Evolutionary conservation across 2,329 filamentous ascomycete species (phyloP).

Genomic region (Fusarium concolor): DNA sequence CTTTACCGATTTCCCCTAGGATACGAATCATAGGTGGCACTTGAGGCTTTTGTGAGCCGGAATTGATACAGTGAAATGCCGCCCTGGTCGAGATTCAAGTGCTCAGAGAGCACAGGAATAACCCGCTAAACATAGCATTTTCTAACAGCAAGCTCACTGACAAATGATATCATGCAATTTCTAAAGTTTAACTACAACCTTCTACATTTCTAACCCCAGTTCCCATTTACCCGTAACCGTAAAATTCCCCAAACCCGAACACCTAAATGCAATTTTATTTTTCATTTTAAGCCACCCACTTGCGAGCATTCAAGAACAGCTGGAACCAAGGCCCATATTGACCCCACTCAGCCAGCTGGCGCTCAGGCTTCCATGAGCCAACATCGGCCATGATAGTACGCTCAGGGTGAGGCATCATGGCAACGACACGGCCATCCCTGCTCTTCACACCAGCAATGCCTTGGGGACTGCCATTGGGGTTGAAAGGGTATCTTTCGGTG

Average conservation of each 20-base stretch:
- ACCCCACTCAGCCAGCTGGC: constrained; percentile 74
- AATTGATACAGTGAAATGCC: too few species aligned
- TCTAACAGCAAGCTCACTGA: neutral
- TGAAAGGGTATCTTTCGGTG: constrained; percentile 87
- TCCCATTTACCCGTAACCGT: constrained; percentile 7
- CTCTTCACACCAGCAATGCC: constrained; percentile 85
- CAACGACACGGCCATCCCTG: constrained; percentile 81
- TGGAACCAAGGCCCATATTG: constrained; percentile 87
- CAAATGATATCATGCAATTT: constrained; percentile 4
- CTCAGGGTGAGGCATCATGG: constrained; percentile 95
- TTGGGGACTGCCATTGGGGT: constrained; percentile 84
- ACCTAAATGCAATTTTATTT: constrained; percentile 28
- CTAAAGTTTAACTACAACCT: constrained; percentile 8
- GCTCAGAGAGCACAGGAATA: too few species aligned
- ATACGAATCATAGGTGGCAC: too few species aligned
- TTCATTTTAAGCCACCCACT: constrained; percentile 77
- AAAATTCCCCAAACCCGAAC: constrained; percentile 31
- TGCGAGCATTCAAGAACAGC: constrained; percentile 87
- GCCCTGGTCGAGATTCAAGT: neutral
- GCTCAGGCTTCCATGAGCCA: constrained; percentile 75
- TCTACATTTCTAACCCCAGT: constrained; percentile 17
- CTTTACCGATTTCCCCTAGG: too few species aligned
- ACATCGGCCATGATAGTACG: constrained; percentile 86
- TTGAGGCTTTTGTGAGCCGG: too few species aligned
- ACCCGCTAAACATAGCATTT: neutral